Conservation (phyloP, 352 stramenopile genomes). For the Globisporangium spinosum region DNA sequence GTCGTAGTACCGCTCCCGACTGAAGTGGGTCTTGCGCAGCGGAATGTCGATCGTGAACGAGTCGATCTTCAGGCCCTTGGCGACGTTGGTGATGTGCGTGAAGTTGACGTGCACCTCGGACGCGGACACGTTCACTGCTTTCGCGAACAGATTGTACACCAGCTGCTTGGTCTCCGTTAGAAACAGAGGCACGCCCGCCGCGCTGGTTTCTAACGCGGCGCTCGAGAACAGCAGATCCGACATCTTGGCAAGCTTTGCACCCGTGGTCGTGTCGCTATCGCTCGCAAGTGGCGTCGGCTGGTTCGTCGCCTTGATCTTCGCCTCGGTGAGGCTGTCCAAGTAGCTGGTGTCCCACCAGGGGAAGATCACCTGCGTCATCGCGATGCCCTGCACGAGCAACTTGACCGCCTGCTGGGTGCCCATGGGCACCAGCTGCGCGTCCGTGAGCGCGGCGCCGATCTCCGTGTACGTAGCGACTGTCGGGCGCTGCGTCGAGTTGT, state of each 20-base stretch:
- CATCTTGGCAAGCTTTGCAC: not conserved
- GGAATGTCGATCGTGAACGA: slow-evolving; percentile 12
- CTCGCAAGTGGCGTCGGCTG: not conserved
- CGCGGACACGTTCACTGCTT: slow-evolving; percentile 7
- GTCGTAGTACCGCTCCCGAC: not conserved
- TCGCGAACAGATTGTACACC: not conserved
- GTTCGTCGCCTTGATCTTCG: not conserved
- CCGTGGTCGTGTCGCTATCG: not conserved
- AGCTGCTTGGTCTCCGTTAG: slow-evolving; percentile 4
- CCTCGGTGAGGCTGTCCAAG: not conserved
- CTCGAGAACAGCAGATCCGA: not conserved
- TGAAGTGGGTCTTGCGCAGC: slow-evolving; percentile 4
- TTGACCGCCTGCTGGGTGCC: not conserved
- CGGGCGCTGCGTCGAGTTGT: not conserved
- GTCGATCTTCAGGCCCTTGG: not conserved
- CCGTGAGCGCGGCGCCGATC: not conserved
- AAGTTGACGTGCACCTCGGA: slow-evolving; percentile 3
- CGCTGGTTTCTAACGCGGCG: not conserved
- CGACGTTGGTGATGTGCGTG: not conserved
- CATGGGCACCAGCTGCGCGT: not conserved
- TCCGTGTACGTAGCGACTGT: not conserved
- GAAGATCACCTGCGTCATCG: slow-evolving; percentile 2
- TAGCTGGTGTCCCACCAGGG: slow-evolving; percentile 7
- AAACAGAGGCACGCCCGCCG: not conserved
- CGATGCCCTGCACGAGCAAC: slow-evolving; percentile 5